A percentile compares a stretch with the other conserved stretches of the same genome.
Conservation (phyloP, 306 rosid genomes). For the Medicago arabica region DNA sequence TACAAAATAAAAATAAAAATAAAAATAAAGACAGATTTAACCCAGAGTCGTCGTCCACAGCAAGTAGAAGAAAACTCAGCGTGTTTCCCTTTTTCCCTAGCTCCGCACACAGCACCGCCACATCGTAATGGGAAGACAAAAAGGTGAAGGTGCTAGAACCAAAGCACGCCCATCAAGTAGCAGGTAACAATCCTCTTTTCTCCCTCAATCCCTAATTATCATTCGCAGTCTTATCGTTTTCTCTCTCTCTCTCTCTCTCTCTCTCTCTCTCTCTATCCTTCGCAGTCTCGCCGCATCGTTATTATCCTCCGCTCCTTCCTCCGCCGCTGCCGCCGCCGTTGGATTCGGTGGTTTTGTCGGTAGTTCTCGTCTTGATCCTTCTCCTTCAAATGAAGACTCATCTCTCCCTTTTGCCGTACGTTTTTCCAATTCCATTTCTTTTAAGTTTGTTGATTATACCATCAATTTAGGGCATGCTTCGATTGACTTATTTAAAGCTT, state of each 20-base stretch:
- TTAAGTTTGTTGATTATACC: no score
- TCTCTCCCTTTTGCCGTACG: slow-evolving; percentile 61
- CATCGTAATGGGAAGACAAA: slow-evolving; percentile 72
- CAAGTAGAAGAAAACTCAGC: neutral
- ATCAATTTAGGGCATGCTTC: no score
- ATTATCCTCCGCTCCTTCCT: slow-evolving; percentile 64
- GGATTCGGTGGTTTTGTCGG: slow-evolving; percentile 97
- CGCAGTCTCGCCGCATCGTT: slow-evolving; percentile 88
- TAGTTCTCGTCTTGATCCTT: slow-evolving; percentile 75
- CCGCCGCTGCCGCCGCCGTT: slow-evolving; percentile 62
- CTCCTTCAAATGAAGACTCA: slow-evolving; percentile 66
- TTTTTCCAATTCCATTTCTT: neutral
- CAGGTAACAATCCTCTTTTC: slow-evolving; percentile 52
- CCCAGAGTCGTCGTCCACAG: neutral
- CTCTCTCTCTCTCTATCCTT: slow-evolving; percentile 8
- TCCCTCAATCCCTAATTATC: slow-evolving; percentile 10
- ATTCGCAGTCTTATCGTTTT: neutral
- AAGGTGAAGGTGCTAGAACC: slow-evolving; percentile 83
- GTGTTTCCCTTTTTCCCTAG: neutral
- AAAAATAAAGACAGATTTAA: no score
- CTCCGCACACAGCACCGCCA: neutral
- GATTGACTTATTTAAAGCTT: no score
- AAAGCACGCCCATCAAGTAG: slow-evolving; percentile 93
- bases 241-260: slow-evolving; percentile 8
- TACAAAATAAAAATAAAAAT: no score